Conservation (phyloP, 495 filamentous ascomycete species). For the Hapsidospora chrysogenum region DNA sequence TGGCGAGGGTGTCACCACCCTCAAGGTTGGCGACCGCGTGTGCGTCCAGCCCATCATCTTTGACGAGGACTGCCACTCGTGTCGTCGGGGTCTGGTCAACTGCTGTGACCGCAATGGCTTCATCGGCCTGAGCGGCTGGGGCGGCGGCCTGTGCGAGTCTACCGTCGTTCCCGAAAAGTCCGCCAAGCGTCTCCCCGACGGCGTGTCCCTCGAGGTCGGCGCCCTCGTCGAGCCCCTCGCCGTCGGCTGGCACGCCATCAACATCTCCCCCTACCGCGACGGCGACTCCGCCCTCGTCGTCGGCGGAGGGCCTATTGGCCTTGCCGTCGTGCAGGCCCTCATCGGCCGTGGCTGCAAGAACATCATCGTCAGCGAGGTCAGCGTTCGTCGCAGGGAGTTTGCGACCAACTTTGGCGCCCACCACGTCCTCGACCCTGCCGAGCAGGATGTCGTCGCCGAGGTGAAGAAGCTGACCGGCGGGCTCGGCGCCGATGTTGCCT, state of each 20-base stretch:
- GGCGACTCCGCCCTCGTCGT: constrained; percentile 36
- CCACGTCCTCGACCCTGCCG: constrained; percentile 35
- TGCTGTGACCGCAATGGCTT: constrained; percentile 43
- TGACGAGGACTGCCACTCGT: constrained; percentile 11
- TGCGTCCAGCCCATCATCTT: background rate
- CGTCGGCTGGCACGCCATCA: constrained; percentile 53
- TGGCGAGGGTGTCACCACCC: constrained; percentile 20
- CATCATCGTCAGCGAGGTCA: constrained; percentile 41
- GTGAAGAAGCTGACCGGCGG: constrained; percentile 29
- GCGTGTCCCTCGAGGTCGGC: constrained; percentile 42
- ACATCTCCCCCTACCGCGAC: constrained; percentile 29
- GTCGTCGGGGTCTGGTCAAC: constrained; percentile 31
- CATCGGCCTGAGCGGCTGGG: constrained; percentile 41
- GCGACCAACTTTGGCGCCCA: constrained; percentile 36
- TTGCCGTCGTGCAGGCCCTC: constrained; percentile 42
- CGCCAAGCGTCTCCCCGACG: constrained; percentile 36
- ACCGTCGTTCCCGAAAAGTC: constrained; percentile 29
- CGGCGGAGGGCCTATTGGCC: constrained; percentile 46
- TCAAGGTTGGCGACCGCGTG: constrained; percentile 37
- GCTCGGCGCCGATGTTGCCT: constrained; percentile 35
- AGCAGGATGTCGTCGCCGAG: constrained; percentile 29
- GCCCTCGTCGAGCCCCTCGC: constrained; percentile 45
- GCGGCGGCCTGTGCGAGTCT: constrained; percentile 41
- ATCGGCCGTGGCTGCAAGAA: constrained; percentile 27
- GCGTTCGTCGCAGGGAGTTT: constrained; percentile 27